Conservation (phyloP, 2,329 filamentous ascomycete species). For the Magnaporthales sp. region DNA sequence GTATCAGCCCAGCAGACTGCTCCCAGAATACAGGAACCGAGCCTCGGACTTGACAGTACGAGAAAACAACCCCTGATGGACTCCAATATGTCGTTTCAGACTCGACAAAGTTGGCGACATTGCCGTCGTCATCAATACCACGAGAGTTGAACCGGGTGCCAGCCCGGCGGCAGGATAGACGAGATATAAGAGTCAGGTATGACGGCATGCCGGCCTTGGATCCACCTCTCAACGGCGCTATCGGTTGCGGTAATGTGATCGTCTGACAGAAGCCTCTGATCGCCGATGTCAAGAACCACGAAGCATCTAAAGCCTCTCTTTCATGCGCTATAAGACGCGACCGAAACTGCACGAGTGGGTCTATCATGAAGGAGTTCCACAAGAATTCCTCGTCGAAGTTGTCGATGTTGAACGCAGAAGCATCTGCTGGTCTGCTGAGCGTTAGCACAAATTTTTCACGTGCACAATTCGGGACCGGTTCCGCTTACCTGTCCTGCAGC, state of each 20-base stretch:
- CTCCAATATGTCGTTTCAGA: conserved; percentile 90
- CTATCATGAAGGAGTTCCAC: conserved; percentile 99
- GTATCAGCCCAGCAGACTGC: conserved; percentile 77
- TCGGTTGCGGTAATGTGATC: conserved; percentile 70
- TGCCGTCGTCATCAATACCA: conserved; percentile 93
- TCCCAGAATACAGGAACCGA: conserved; percentile 98
- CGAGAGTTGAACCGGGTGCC: conserved; percentile 96
- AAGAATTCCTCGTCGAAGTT: conserved; percentile 87
- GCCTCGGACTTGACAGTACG: conserved; percentile 85
- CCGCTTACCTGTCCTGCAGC: conserved; percentile 69
- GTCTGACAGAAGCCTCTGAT: conserved; percentile 90
- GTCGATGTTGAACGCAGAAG: conserved; percentile 77
- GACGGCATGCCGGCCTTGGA: conserved; percentile 66
- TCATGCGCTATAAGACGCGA: conserved; percentile 69
- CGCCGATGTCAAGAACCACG: conserved; percentile 82
- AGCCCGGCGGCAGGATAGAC: conserved; percentile 81
- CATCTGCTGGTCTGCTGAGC: conserved; percentile 56
- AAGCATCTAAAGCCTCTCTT: conserved; percentile 71
- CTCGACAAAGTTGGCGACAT: conserved; percentile 98
- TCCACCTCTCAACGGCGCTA: conserved; percentile 56
- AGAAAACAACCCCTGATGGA: conserved; percentile 71
- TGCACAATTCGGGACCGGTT: conserved; percentile 3
- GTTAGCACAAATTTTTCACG: conserved; percentile 10
- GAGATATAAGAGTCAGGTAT: conserved; percentile 80
- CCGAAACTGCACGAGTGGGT: conserved; percentile 81